Conservation (phyloP, 352 stramenopile genomes). For the Phytophthora palmivora region DNA sequence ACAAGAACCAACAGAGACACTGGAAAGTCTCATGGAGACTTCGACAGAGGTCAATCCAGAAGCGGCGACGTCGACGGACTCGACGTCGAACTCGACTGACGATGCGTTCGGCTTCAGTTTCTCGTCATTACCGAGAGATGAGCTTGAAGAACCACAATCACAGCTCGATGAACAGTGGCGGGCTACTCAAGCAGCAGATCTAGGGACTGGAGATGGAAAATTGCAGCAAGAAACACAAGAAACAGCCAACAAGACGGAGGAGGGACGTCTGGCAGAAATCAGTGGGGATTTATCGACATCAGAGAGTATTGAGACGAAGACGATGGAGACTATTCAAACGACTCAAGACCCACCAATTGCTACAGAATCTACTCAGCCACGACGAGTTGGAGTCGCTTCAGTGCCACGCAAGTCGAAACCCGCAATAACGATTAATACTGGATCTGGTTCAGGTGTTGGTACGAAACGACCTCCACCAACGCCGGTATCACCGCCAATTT, state of each 20-base stretch:
- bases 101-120: constrained; percentile 41
- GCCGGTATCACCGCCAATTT: constrained; percentile 40
- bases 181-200: not conserved
- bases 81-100: constrained; percentile 12
- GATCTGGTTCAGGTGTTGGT: constrained; percentile 20
- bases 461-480: constrained; percentile 35
- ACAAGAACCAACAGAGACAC: not conserved
- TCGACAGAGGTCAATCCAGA: not conserved
- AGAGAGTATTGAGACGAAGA: constrained; percentile 20
- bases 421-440: constrained; percentile 48
- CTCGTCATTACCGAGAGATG: constrained; percentile 22
- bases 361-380: constrained; percentile 3
- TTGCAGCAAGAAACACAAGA: not conserved
- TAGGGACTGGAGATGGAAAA: constrained; percentile 9
- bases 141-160: constrained; percentile 15
- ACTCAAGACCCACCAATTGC: not conserved
- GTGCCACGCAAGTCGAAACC: constrained; percentile 35
- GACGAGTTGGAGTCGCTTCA: constrained; percentile 26
- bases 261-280: constrained; percentile 29
- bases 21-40: not conserved
- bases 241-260: constrained; percentile 22
- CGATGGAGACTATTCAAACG: constrained; percentile 9
- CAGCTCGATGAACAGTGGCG: constrained; percentile 26
- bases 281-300: constrained; percentile 11
- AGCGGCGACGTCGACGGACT: constrained; percentile 2